Percentiles rank a stretch among this genome's conserved stretches.
These are phyloP conservation scores for Trichomonas gallinae DNA, from an alignment of 208 protist genomes.

Conservation along the genomic window DNA sequence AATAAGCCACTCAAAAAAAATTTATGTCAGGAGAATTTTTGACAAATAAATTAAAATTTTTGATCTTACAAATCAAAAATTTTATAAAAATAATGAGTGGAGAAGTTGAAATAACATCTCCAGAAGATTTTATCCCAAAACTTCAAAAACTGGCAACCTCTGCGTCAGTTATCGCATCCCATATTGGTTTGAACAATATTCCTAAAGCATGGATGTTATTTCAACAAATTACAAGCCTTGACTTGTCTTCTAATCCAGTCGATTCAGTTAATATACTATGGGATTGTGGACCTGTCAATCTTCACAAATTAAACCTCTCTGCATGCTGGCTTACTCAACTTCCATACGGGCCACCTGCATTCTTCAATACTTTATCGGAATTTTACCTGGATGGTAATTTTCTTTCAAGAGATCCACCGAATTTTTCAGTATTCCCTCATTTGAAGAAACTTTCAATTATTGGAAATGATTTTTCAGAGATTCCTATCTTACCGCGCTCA, in stretches of 20 bases:
- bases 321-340: background rate
- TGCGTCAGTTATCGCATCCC: background rate
- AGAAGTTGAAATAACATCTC: background rate
- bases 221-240: background rate
- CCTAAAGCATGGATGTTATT: background rate
- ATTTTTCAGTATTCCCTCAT: background rate
- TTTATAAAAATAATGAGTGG: background rate
- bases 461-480: background rate
- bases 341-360: background rate
- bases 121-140: background rate
- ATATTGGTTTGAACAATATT: background rate
- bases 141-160: background rate
- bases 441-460: constrained; percentile 1
- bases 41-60: no score
- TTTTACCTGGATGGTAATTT: background rate
- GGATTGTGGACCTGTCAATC: background rate
- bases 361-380: background rate
- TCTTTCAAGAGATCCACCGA: background rate
- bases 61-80: no score
- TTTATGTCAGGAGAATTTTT: no score
- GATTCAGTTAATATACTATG: background rate
- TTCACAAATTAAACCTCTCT: background rate
- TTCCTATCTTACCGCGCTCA: background rate
- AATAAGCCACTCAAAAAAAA: no score
- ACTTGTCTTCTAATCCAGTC: constrained; percentile 1